Conservation (phyloP, 108 stramenopile species). For the Nitzschia putrida region DNA sequence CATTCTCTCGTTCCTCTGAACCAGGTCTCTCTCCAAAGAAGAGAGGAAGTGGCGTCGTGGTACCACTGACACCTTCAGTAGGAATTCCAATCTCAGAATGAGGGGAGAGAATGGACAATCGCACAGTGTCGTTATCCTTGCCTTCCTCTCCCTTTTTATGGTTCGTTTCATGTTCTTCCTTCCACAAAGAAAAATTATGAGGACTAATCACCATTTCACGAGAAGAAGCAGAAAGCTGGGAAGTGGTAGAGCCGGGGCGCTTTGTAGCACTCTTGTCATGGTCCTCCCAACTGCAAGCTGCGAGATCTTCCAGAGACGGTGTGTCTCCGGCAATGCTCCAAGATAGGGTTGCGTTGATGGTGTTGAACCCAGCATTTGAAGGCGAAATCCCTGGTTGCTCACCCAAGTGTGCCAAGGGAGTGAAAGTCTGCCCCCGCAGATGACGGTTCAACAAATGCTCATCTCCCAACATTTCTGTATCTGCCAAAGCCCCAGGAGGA, state of each 20-base stretch:
- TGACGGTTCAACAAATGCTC: conserved; percentile 71
- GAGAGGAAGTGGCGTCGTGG: conserved; percentile 72
- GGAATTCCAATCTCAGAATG: conserved; percentile 49
- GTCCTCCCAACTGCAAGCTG: conserved; percentile 56
- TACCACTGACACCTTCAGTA: conserved; percentile 43
- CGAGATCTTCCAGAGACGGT: conserved; percentile 60
- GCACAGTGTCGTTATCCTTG: conserved; percentile 49
- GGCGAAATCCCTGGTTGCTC: conserved; percentile 39
- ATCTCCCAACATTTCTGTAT: conserved; percentile 53
- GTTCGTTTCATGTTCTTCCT: conserved; percentile 47
- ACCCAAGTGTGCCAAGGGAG: conserved; percentile 64
- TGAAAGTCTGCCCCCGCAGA: conserved; percentile 80
- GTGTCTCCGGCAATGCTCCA: conserved; percentile 79
- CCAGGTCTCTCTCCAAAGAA: conserved; percentile 44
- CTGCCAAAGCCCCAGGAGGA: conserved; percentile 33
- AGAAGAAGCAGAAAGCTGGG: conserved; percentile 28
- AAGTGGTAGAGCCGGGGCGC: conserved; percentile 50
- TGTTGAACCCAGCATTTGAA: conserved; percentile 39
- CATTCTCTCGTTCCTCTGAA: conserved; percentile 51
- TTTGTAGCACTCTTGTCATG: conserved; percentile 31
- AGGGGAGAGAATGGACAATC: conserved; percentile 65
- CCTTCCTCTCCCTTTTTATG: conserved; percentile 34
- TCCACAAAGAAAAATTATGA: conserved; percentile 53
- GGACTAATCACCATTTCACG: conserved; percentile 49
- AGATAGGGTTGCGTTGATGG: conserved; percentile 61